Base-by-base conservation (phyloP, 176 grass and related monocot genomes). In the Triticum monococcum region DNA sequence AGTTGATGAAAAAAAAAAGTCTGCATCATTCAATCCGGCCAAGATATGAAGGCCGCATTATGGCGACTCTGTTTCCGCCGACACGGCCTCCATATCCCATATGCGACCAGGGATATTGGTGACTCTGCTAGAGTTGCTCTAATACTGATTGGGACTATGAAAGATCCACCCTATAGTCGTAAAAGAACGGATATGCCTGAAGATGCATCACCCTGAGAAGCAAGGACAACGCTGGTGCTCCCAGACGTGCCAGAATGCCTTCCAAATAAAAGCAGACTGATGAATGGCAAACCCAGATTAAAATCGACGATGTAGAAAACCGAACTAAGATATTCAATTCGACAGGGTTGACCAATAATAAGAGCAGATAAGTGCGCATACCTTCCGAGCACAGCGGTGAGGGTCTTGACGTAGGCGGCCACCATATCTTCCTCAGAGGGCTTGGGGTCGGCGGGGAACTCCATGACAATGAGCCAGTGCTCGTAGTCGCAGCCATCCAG, bases 391-490 rank as follows among this genome's bases (percentile, higher is more conserved):
- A 98, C 91, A 46, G 88, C 12, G 1, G 88, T 46, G 30, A 98
- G 93, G 64, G 91, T 95, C 85, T 94, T 95, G 30, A 98, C 93
- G 48, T 98, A 98, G 20, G 89, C 78, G 8, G 79, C 87, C 22
- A 98, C 76, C 96, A 98, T 98, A 79, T 95, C 88, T 9, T 98
- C 93, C 91, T 98, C 93, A 5, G 87, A 79, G 33, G 91, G 93
- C 70, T 91, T 93, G 24, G 90, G 86, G 32, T 91, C 82, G 24
- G 90, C 38, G 37, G 91, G 89, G 76, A 98, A 98, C 79, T 95
- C 96, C 93, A 95, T 85, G 73, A 98, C 96, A 32, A 98, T 91
- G 50, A 98, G 91, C 96, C 96, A 98, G 90, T 98, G 93, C 89
- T 94, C 96, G 81, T 98, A 98, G 79, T 98, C 93, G 41, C 96